phyloP scores from a whole-genome alignment of 495 filamentous ascomycete species.

The Hapsidospora chrysogenum region DNA sequence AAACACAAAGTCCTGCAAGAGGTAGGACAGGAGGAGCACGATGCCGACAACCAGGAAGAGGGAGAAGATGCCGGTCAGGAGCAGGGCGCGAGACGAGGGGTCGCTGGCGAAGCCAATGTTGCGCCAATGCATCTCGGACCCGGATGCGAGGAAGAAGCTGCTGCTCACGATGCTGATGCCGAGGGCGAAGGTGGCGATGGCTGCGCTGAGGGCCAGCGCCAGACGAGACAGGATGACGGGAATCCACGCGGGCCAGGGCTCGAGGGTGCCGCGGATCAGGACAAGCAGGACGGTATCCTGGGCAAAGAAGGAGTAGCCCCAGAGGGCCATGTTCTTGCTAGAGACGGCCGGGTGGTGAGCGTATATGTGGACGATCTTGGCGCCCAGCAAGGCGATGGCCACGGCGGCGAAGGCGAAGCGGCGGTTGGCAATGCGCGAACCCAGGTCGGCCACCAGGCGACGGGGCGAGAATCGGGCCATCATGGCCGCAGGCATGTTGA shows the following conservation, averaged over 20 bases:
- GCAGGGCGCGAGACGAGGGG: not conserved
- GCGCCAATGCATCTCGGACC: conserved; percentile 1
- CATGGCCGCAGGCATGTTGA: too few relatives aligned
- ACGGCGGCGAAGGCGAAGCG: conserved; percentile 1
- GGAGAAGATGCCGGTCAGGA: not conserved
- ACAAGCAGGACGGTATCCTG: not conserved
- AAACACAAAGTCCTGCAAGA: conserved; percentile 1
- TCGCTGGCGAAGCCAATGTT: conserved; percentile 1
- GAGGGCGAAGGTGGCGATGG: not conserved
- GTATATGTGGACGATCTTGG: conserved; percentile 2
- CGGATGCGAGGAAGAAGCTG: not conserved
- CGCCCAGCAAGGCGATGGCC: not conserved
- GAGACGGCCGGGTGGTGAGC: not conserved
- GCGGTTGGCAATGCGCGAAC: not conserved
- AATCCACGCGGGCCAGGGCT: not conserved
- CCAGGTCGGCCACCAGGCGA: not conserved
- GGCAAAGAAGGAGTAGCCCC: conserved; percentile 1
- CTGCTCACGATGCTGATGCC: not conserved
- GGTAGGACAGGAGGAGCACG: conserved; percentile 1
- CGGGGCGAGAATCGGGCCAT: not conserved
- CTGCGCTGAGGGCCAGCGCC: not conserved
- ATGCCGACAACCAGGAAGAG: not conserved
- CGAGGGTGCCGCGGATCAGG: not conserved
- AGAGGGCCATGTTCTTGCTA: not conserved
- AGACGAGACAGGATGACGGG: not conserved